These are phyloP conservation scores for Aspergillus bridgeri DNA, from an alignment of 495 filamentous ascomycete genomes.

Conservation along the genomic window DNA sequence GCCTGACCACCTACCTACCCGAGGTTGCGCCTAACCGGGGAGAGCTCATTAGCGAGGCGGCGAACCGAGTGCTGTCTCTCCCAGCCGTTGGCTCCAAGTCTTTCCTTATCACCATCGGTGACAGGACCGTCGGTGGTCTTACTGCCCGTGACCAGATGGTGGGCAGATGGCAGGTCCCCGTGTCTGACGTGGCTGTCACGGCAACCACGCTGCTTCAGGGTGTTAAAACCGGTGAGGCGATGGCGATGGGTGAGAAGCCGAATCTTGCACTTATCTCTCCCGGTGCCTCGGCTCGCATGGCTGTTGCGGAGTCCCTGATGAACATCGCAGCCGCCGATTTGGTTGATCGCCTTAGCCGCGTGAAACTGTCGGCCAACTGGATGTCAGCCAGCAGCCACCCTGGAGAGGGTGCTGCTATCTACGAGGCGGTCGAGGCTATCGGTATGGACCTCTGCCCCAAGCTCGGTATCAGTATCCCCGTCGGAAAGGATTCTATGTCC, in stretches of 20 bases:
- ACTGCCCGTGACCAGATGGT: conserved; percentile 93
- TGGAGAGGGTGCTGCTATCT: conserved; percentile 90
- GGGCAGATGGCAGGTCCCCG: conserved; percentile 93
- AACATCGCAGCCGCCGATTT: conserved; percentile 88
- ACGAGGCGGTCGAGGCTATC: conserved; percentile 91
- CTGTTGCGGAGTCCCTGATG: conserved; percentile 89
- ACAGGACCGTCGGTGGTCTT: conserved; percentile 86
- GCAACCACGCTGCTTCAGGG: conserved; percentile 71
- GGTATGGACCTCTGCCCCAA: conserved; percentile 82
- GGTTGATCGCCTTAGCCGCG: conserved; percentile 66
- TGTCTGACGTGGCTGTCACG: conserved; percentile 90
- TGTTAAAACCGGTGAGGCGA: conserved; percentile 82
- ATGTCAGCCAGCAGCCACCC: conserved; percentile 94
- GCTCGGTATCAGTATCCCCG: conserved; percentile 86
- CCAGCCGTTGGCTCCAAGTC: conserved; percentile 92
- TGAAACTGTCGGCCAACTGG: conserved; percentile 95
- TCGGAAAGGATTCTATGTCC: conserved; percentile 96
- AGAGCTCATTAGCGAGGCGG: conserved; percentile 68
- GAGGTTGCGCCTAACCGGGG: conserved; percentile 49
- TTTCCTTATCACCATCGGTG: conserved; percentile 95
- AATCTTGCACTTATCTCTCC: conserved; percentile 86
- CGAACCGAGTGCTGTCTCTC: conserved; percentile 75
- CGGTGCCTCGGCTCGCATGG: conserved; percentile 93
- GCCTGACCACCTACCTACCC: conserved; percentile 58
- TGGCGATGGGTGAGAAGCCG: conserved; percentile 96